phyloP scores from a whole-genome alignment of 2,329 filamentous ascomycete genomes.

The Microcyclospora pomicola region DNA sequence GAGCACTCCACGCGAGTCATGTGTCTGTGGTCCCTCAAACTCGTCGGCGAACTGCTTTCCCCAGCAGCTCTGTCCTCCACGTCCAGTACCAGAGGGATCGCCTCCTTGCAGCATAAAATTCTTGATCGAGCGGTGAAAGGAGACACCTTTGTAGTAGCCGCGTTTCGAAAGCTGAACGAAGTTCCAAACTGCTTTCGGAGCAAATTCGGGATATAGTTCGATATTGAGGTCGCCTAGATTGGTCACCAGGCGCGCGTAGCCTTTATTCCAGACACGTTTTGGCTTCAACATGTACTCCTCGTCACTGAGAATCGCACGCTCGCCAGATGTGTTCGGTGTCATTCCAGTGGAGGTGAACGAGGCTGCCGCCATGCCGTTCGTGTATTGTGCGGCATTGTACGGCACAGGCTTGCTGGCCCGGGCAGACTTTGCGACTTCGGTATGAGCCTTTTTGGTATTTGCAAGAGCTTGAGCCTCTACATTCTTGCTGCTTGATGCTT shows the following conservation, averaged over 20 bases:
- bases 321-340: conserved; percentile 78
- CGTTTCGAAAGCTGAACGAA: conserved; percentile 78
- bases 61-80: conserved; percentile 85
- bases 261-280: conserved; percentile 74
- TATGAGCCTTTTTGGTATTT: conserved; percentile 42
- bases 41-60: conserved; percentile 90
- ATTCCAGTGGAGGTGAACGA: conserved; percentile 92
- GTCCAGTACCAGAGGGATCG: conserved; percentile 81
- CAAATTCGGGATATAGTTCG: conserved; percentile 80
- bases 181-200: conserved; percentile 92
- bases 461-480: conserved; percentile 31
- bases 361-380: conserved; percentile 78
- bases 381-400: conserved; percentile 80
- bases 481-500: conserved; percentile 14
- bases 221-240: conserved; percentile 74
- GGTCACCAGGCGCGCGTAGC: conserved; percentile 81
- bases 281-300: conserved; percentile 96
- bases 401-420: conserved; percentile 33
- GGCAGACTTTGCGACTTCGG: conserved; percentile 13
- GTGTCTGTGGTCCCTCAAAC: conserved; percentile 76
- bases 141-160: conserved; percentile 73
- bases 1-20: conserved; percentile 64
- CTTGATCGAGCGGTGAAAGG: conserved; percentile 86
- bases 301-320: conserved; percentile 73
- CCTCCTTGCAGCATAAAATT: conserved; percentile 98